Conservation (phyloP, 1,284 basidiomycete genomes). For the Ceratobasidium sp. region DNA sequence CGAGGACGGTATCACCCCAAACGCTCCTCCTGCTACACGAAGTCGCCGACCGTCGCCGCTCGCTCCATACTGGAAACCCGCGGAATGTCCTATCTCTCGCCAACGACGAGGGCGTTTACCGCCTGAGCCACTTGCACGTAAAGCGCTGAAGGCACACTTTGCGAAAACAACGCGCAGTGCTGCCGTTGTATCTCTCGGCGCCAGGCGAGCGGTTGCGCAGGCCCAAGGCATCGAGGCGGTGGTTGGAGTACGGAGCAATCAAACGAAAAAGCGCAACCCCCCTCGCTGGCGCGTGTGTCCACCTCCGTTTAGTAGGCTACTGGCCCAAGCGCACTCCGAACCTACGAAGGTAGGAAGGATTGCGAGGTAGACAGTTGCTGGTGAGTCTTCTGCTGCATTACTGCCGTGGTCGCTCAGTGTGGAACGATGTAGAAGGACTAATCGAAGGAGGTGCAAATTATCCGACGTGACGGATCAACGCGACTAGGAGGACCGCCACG, state of each 20-base stretch:
- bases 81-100: not conserved
- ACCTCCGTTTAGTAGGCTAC: too few relatives aligned
- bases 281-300: too few relatives aligned
- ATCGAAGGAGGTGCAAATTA: too few relatives aligned
- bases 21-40: conserved; percentile 1
- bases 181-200: conserved; percentile 13
- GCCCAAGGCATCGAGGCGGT: conserved; percentile 20
- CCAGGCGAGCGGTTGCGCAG: conserved; percentile 17
- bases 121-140: conserved; percentile 17
- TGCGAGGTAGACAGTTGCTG: too few relatives aligned
- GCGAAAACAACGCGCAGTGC: conserved; percentile 11
- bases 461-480: too few relatives aligned
- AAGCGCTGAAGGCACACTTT: conserved; percentile 14
- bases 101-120: conserved; percentile 1
- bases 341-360: too few relatives aligned
- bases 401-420: too few relatives aligned
- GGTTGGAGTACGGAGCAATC: not conserved
- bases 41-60: conserved; percentile 8
- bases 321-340: too few relatives aligned
- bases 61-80: conserved; percentile 14
- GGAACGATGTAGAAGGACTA: too few relatives aligned
- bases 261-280: not conserved
- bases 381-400: too few relatives aligned
- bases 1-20: not conserved
- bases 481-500: too few relatives aligned